Evolutionary conservation across 2,329 filamentous ascomycete genomes (phyloP).

Genomic region (Myriosclerotinia curreyana): DNA sequence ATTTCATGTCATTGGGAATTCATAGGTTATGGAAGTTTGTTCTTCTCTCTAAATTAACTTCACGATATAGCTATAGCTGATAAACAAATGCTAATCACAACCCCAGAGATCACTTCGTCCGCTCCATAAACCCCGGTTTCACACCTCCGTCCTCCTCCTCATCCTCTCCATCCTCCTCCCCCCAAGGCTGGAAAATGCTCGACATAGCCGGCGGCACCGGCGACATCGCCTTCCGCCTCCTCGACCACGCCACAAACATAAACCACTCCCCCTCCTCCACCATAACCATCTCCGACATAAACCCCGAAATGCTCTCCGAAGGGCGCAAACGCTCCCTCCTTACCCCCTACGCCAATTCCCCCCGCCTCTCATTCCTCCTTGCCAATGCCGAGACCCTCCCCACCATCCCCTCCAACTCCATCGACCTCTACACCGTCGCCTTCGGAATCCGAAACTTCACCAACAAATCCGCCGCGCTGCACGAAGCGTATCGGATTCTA

Average conservation of each 20-base stretch:
- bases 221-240: slow-evolving; percentile 95
- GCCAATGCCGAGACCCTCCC: slow-evolving; percentile 82
- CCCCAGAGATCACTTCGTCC: slow-evolving; percentile 81
- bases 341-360: slow-evolving; percentile 53
- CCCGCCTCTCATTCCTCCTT: slow-evolving; percentile 71
- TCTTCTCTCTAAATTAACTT: neutral
- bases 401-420: slow-evolving; percentile 62
- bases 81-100: neutral
- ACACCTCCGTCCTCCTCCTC: slow-evolving; percentile 42
- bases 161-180: slow-evolving; percentile 42
- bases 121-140: slow-evolving; percentile 70
- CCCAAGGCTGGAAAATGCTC: slow-evolving; percentile 67
- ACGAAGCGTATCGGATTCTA: slow-evolving; percentile 81
- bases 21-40: slow-evolving; percentile 86
- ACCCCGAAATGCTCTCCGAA: slow-evolving; percentile 88
- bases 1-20: slow-evolving; percentile 96
- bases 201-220: slow-evolving; percentile 97
- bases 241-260: slow-evolving; percentile 78
- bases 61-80: neutral
- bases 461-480: slow-evolving; percentile 77
- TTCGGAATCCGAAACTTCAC: slow-evolving; percentile 98
- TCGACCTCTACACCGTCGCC: slow-evolving; percentile 95
- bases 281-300: slow-evolving; percentile 95
- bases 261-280: slow-evolving; percentile 76
- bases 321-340: slow-evolving; percentile 72